Evolutionary conservation across 106 monocot species (phyloP).

Genomic region (Dendrobium nobile): DNA sequence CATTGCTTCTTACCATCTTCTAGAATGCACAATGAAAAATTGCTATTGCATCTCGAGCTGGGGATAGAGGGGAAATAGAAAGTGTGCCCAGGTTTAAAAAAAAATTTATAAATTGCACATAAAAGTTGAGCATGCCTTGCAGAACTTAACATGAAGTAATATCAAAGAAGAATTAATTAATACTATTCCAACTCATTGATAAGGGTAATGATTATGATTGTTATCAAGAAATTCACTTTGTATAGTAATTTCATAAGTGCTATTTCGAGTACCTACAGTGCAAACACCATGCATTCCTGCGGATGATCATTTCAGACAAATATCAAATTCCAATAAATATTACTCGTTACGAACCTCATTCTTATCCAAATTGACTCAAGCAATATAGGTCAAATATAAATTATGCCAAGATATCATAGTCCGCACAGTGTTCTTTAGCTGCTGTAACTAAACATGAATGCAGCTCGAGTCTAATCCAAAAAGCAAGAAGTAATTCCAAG

Average conservation of each 20-base stretch:
- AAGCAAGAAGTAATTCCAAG: too few species aligned
- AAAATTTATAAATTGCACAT: too few species aligned
- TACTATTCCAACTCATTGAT: background rate
- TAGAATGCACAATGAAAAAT: too few species aligned
- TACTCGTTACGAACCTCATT: background rate
- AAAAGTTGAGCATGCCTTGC: too few species aligned
- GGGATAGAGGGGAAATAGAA: too few species aligned
- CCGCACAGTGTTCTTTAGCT: background rate
- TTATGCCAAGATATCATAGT: background rate
- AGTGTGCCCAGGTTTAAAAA: too few species aligned
- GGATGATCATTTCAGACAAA: background rate
- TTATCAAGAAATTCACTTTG: background rate
- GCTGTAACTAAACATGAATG: too few species aligned
- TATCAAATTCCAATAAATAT: background rate
- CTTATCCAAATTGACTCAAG: background rate
- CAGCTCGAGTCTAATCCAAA: too few species aligned
- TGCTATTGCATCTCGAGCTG: too few species aligned
- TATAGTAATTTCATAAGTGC: background rate
- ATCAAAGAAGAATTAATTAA: too few species aligned
- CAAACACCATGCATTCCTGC: background rate
- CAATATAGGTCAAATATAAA: background rate
- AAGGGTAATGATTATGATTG: background rate
- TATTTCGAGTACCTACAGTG: background rate
- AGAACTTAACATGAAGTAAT: too few species aligned
- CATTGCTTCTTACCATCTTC: too few species aligned